Percentiles rank a stretch among this genome's conserved stretches.
phyloP scores from a whole-genome alignment of 2,329 filamentous ascomycete genomes.

The Venturia effusa region DNA sequence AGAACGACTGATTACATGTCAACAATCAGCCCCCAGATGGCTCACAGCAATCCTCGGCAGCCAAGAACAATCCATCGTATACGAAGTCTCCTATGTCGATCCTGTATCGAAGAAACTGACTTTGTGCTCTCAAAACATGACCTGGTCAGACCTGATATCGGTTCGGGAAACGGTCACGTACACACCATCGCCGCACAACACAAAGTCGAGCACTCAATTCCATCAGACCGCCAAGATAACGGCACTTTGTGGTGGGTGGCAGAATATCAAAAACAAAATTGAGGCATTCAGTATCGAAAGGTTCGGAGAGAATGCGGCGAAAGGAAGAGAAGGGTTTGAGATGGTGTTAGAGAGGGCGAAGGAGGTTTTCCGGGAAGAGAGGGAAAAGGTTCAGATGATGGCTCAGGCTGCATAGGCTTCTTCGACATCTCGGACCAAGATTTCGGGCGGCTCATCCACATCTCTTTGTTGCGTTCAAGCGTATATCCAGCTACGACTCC shows the following conservation, averaged over 20 bases:
- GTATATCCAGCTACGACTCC: not conserved
- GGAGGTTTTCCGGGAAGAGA: constrained; percentile 82
- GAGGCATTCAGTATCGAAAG: constrained; percentile 82
- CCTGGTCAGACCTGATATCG: constrained; percentile 78
- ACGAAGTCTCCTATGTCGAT: constrained; percentile 93
- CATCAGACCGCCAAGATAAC: constrained; percentile 86
- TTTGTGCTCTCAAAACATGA: constrained; percentile 93
- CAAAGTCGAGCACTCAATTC: constrained; percentile 60
- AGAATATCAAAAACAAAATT: constrained; percentile 91
- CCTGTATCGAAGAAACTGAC: constrained; percentile 74
- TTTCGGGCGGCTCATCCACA: not conserved
- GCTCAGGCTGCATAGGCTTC: not conserved
- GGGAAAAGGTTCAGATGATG: constrained; percentile 38
- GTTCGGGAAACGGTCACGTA: constrained; percentile 92
- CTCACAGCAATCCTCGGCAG: constrained; percentile 69
- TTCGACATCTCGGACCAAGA: not conserved
- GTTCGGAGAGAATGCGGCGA: constrained; percentile 84
- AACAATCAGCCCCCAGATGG: constrained; percentile 65
- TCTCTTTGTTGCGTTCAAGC: not conserved
- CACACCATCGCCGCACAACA: constrained; percentile 44
- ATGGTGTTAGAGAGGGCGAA: constrained; percentile 87
- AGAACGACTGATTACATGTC: constrained; percentile 56
- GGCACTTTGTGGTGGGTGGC: constrained; percentile 90
- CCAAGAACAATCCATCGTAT: constrained; percentile 75
- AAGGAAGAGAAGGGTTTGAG: constrained; percentile 91